Percentiles rank a stretch among this genome's conserved stretches.
phyloP scores from a whole-genome alignment of 2,329 filamentous ascomycete genomes.

The Fusarium chuoi region DNA sequence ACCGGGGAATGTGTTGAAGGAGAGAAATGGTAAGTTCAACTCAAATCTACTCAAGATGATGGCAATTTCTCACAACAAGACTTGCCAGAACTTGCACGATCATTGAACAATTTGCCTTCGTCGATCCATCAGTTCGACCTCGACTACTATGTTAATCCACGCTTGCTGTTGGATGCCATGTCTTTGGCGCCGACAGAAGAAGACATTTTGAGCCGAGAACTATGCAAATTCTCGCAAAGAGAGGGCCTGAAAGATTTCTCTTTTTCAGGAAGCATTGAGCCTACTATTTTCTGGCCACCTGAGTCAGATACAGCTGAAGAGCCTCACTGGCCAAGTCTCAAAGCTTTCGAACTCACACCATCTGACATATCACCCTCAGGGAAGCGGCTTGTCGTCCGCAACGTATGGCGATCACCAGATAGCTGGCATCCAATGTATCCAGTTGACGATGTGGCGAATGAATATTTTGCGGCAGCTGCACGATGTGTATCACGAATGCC shows the following conservation, averaged over 20 bases:
- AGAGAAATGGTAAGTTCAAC: not conserved
- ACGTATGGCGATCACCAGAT: not conserved
- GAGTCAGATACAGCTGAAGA: not conserved
- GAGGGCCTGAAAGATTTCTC: not conserved
- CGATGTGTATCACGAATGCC: conserved; percentile 4
- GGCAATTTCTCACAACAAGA: not conserved
- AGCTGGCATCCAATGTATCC: not conserved
- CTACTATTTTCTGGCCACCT: conserved; percentile 9
- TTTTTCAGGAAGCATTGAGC: not conserved
- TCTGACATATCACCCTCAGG: not conserved
- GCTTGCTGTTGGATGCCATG: not conserved
- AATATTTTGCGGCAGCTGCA: not conserved
- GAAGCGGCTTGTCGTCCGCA: not conserved
- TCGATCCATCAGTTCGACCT: not conserved
- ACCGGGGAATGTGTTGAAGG: not conserved
- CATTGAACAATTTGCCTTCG: not conserved
- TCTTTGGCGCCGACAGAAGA: not conserved
- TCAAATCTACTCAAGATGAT: not conserved
- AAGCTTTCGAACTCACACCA: not conserved
- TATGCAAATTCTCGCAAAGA: not conserved
- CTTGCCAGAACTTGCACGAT: not conserved
- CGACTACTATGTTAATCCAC: not conserved
- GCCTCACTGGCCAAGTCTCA: conserved; percentile 7
- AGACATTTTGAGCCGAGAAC: not conserved
- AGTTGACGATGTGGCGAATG: not conserved